These are phyloP conservation scores for Myochromella boudieri DNA, from an alignment of 768 basidiomycete species.

Conservation along the genomic window DNA sequence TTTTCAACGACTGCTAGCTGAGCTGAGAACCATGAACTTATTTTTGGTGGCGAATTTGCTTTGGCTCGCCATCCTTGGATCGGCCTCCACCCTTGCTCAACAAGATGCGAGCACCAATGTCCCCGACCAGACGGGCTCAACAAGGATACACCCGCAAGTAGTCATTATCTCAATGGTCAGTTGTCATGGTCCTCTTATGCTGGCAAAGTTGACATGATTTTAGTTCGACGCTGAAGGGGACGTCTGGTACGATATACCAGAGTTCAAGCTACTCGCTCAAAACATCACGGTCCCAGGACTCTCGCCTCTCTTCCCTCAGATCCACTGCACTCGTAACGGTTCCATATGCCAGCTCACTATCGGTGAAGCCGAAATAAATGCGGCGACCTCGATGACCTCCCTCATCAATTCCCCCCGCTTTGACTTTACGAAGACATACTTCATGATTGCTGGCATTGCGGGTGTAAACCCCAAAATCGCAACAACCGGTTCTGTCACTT, in stretches of 20 bases:
- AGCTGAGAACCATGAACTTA: constrained; percentile 7
- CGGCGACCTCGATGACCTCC: constrained; percentile 13
- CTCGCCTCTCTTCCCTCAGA: constrained; percentile 12
- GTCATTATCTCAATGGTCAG: constrained; percentile 17
- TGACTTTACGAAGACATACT: constrained; percentile 11
- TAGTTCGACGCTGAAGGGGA: constrained; percentile 11
- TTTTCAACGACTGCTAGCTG: constrained; percentile 1
- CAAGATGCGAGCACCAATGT: neutral
- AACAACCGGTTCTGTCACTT: constrained; percentile 12
- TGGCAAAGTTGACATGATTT: neutral
- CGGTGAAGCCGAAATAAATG: constrained; percentile 15
- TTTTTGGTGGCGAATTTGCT: constrained; percentile 11
- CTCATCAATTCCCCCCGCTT: constrained; percentile 10
- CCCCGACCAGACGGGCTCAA: neutral
- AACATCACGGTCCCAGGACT: constrained; percentile 13
- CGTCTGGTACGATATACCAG: constrained; percentile 11
- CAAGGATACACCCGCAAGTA: constrained; percentile 8
- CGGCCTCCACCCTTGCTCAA: constrained; percentile 2
- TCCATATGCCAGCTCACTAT: constrained; percentile 12
- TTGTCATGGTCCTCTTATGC: neutral
- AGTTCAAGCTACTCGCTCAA: constrained; percentile 10
- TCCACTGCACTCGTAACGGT: constrained; percentile 10
- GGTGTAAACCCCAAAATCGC: constrained; percentile 13
- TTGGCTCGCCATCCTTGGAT: constrained; percentile 8
- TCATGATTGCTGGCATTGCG: constrained; percentile 14